Conservation (phyloP, 169 alveolate genomes). For the Pseudocohnilembus persalinus region DNA sequence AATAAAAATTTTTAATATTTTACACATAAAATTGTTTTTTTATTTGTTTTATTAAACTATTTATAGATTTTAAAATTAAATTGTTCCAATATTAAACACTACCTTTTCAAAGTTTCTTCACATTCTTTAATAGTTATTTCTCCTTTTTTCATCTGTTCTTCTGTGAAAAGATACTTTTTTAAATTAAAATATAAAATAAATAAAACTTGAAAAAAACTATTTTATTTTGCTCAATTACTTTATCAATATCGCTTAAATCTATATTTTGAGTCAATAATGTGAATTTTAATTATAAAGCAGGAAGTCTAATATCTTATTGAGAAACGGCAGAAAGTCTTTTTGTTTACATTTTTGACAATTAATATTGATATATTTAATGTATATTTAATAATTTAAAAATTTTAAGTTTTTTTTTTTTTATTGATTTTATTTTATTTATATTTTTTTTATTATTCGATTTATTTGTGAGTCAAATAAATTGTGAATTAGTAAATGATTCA, state of each 20-base stretch:
- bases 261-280: background rate
- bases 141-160: background rate
- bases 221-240: background rate
- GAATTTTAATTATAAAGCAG: background rate
- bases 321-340: background rate
- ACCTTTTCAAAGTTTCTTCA: background rate
- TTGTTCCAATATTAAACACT: too few relatives aligned
- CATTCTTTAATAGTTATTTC: background rate
- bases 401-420: background rate
- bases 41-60: too few relatives aligned
- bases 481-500: too few relatives aligned
- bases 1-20: too few relatives aligned
- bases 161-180: background rate
- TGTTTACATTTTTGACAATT: background rate
- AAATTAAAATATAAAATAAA: too few relatives aligned
- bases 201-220: too few relatives aligned
- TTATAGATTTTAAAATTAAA: too few relatives aligned
- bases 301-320: background rate
- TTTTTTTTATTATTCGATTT: too few relatives aligned
- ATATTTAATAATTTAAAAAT: too few relatives aligned
- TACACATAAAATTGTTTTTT: background rate
- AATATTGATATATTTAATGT: background rate
- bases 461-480: background rate
- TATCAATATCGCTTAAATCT: background rate
- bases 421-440: background rate